Base-by-base conservation (phyloP, 805 yeast species). In the Ogataea glucozyma region DNA sequence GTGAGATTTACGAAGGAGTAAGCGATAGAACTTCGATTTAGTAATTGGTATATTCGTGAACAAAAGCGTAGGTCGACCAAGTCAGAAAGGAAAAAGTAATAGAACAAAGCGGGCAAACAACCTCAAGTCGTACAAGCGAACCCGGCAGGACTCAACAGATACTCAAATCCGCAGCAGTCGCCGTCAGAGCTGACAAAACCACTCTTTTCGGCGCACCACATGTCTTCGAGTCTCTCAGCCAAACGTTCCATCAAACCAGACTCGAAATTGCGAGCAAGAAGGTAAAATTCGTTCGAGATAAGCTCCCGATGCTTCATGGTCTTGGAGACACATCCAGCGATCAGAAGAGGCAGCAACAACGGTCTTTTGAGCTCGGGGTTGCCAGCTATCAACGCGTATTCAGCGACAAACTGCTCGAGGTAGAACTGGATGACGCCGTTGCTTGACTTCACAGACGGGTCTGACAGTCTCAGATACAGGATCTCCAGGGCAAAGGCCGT, bases 1-100 rank as follows among this genome's bases (percentile, higher is more conserved):
- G 71, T 6, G 68, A 65, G 40, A 45, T 60, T 8, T 66, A 64
- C 43, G 70, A 66, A 40, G 70, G 69, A 1, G 53, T 65, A 16
- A 47, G 56, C 19, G 67, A 63, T 44, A 49, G 68, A 19, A 62
- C 65, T 3, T 65, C 69, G 8, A 54, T 60, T 14, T 64, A 47
- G 44, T 14, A 24, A 24, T 24, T 10, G 12, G 16, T 6, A 13
- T 13, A 27, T 13, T 27, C 31, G 18, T 27, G 13, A 4, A 4
- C 13, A 10, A 27, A 27, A 13, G 31, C 31, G 31, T 9, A 18
- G 18, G 31, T 13, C 4, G n/a, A 24, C 27, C 27, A 12, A 24
- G 12, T 27, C 18, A 14, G 16, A 27, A 27, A 9, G 16, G 18
- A 4, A 11, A 6, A 27, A 8, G 16, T 13, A 12, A 27, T 13